Conservation (phyloP, 371 early-diverging fungal species). For the Zancudomyces culisetae region DNA sequence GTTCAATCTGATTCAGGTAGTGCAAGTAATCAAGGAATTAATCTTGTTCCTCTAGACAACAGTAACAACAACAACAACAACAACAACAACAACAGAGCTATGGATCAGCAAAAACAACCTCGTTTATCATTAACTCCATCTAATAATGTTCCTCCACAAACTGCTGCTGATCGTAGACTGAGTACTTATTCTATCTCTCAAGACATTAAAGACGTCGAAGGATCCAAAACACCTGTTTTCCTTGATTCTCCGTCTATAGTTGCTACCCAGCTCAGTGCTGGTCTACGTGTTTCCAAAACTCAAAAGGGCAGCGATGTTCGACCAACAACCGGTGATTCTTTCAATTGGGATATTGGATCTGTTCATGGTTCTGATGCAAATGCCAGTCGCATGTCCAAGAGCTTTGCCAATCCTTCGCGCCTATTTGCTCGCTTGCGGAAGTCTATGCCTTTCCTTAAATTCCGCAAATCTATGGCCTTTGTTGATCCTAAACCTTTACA, state of each 20-base stretch:
- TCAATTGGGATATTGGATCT: background rate
- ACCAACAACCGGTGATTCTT: conserved; percentile 1
- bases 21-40: background rate
- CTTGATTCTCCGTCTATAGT: conserved; percentile 2
- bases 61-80: background rate
- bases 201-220: conserved; percentile 3
- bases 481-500: conserved; percentile 1
- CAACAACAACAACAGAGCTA: background rate
- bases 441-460: conserved; percentile 24
- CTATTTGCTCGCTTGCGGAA: conserved; percentile 20
- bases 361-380: conserved; percentile 1
- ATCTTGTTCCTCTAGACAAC: background rate
- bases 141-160: too few species aligned
- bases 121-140: background rate
- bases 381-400: conserved; percentile 5
- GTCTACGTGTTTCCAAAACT: background rate
- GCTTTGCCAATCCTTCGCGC: conserved; percentile 17
- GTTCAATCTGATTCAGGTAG: background rate
- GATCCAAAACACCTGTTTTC: conserved; percentile 3
- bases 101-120: background rate
- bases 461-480: conserved; percentile 10
- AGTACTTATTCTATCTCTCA: conserved; percentile 4
- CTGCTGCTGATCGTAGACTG: background rate
- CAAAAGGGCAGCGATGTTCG: background rate
- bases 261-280: conserved; percentile 1